Evolutionary conservation across 306 rosid genomes (phyloP), one percentile per base, ranked within the genome.

Genomic region (Cicer chorassanicum): DNA sequence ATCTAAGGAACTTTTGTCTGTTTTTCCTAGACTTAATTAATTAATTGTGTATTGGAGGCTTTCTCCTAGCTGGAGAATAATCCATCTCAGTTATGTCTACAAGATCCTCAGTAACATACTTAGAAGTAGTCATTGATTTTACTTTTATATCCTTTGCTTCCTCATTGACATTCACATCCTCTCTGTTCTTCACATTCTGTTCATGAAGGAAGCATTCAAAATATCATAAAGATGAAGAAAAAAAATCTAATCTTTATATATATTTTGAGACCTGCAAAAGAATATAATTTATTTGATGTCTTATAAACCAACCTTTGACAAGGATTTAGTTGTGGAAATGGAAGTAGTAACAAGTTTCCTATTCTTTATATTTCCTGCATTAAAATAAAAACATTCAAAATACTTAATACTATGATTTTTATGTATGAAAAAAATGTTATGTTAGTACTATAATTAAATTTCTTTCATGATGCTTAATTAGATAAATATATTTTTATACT

Each of bases 11-110:
- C 29, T 45, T 45, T 66, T 46, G 54, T 75, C 61, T 66, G 16
- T 72, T 45, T 77, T 12, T 68, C 49, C 54, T 38, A 72, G 48
- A 40, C 45, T 86, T 81, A 92, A 82, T 90, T 81, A 90, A 82
- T 88, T 60, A 60, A 60, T 60, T 92, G 83, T 90, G 94, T 86
- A 90, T 92, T 0, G 98, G 96, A 80, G 96, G 80, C 84, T 90
- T 90, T 90, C 87, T 82, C 74, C 85, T 86, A 7, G 96, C 94
- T 41, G 98, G 91, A 80, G 98, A 88, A 81, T 90, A 92, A 80
- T 92, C 98, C 98, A 92, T 88, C 83, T 90, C 98, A 68, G 87
- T 81, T 64, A 90, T 81, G 80, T 90, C 91, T 73, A 75, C 75
- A 24, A 72, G 62, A 65, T 90, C 83, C 14, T 74, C 65, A 34